Evolutionary conservation across 202 grass and related monocot genomes (phyloP).

Genomic region (Carex arenaria): DNA sequence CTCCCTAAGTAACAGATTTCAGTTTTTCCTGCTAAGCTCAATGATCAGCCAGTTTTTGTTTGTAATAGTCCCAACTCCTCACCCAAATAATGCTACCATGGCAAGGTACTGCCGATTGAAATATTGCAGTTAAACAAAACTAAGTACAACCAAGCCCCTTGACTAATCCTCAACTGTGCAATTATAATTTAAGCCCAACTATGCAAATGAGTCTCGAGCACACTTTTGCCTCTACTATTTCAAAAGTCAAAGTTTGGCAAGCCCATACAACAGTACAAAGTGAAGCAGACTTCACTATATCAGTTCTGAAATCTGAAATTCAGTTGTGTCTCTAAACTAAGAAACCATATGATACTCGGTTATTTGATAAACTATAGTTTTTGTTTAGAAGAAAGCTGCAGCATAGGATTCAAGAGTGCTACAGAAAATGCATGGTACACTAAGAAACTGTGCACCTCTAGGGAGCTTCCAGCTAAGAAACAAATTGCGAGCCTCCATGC

Average conservation of each 20-base stretch:
- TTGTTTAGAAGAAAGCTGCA: background rate
- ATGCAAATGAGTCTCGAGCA: background rate
- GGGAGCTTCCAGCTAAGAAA: slow-evolving; percentile 99
- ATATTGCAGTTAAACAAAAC: background rate
- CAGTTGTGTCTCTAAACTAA: background rate
- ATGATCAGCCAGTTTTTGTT: background rate
- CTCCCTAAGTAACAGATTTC: background rate
- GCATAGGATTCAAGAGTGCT: background rate
- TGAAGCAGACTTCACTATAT: background rate
- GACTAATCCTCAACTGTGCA: background rate
- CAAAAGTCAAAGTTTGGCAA: background rate
- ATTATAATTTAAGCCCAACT: background rate
- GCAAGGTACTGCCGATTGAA: background rate
- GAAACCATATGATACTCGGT: slow-evolving; percentile 2
- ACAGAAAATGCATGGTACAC: slow-evolving; percentile 3
- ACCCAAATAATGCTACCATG: background rate
- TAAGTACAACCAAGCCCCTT: background rate
- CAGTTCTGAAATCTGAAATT: background rate
- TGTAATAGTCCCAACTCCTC: background rate
- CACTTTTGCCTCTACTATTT: background rate
- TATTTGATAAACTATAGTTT: background rate
- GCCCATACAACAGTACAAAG: background rate
- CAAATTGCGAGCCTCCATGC: slow-evolving; percentile 72
- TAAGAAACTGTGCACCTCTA: slow-evolving; percentile 55
- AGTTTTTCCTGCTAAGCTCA: background rate